Evolutionary conservation across 306 rosid species (phyloP), one percentile per base, ranked within the genome.

Genomic region (Alnus rubra): DNA sequence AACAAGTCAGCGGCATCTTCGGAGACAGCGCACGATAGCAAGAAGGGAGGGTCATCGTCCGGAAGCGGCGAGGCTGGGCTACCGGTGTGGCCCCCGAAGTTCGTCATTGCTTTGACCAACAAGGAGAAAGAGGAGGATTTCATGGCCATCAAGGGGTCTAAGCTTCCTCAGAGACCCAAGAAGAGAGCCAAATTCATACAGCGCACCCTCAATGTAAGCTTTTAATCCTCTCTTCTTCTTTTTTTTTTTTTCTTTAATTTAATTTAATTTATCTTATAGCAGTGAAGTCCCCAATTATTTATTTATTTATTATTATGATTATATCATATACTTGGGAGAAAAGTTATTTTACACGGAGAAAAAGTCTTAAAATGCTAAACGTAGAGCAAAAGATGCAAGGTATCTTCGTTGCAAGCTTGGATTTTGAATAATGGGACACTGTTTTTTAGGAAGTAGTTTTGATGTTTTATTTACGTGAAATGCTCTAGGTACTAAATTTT

Each of bases 111-210:
- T 76, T 82, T 94, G 83, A 94, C 97, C 14, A 91, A 91, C 78
- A 95, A 95, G 76, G 98, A 92, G 90, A 95, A 95, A 69, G 98
- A 95, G 60, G 97, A 95, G 78, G 98, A 95, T 89, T 95, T 95
- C 84, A 82, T 92, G 71, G 92, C 97, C 33, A 88, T 95, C 45
- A 95, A 95, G 69, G 98, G 97, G 10, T 89, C 98, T 5, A 95
- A 95, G 72, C 85, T 95, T 30, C 98, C 98, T 9, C 97, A 92
- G 75, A 88, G 94, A 85, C 98, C 98, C 80, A 95, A 91, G 67
- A 95, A 91, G 83, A 86, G 98, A 79, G 90, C 96, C 14, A 95
- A 95, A 86, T 82, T 90, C 86, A 81, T 92, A 45, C 98, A 91
- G 84, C 94, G 97, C 45, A 91, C 92, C 69, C 92, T 95, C 91